phyloP scores from a whole-genome alignment of 2,329 filamentous ascomycete species.

The Botryosphaeria dothidea region DNA sequence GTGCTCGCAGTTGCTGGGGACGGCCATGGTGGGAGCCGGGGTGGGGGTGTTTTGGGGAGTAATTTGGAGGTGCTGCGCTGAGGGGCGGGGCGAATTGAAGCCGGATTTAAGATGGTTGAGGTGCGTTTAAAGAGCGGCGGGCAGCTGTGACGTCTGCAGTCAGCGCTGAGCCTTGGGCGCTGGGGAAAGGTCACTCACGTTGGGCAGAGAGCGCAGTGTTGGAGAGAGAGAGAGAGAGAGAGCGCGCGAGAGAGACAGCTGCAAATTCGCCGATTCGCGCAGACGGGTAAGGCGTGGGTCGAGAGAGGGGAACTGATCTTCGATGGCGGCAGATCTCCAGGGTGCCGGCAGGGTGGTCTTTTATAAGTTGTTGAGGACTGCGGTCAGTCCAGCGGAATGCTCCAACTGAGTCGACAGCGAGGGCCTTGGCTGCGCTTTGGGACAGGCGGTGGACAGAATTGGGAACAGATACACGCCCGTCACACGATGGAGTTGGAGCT shows the following conservation, averaged over 20 bases:
- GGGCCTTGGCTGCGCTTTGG: slow-evolving; percentile 28
- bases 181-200: slow-evolving; percentile 1
- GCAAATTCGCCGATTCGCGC: slow-evolving; percentile 15
- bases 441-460: slow-evolving; percentile 32
- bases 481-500: slow-evolving; percentile 26
- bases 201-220: background rate
- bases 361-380: background rate
- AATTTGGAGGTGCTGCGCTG: background rate
- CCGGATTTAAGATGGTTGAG: background rate
- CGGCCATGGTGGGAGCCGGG: slow-evolving; percentile 42
- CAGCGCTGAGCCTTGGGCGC: background rate
- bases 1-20: slow-evolving; percentile 50
- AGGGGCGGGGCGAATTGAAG: background rate
- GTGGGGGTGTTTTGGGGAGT: background rate
- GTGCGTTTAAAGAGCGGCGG: slow-evolving; percentile 7
- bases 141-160: slow-evolving; percentile 6
- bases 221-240: background rate
- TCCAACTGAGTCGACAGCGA: slow-evolving; percentile 8
- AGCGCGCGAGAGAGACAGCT: background rate
- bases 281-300: background rate
- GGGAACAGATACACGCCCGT: slow-evolving; percentile 33
- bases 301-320: slow-evolving; percentile 10
- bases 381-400: slow-evolving; percentile 12
- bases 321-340: slow-evolving; percentile 18
- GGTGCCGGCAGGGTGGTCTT: slow-evolving; percentile 8